Percentiles rank a stretch among this genome's conserved stretches.
Conservation (phyloP, 169 alveolate species). For the Plasmodium ovale region DNA sequence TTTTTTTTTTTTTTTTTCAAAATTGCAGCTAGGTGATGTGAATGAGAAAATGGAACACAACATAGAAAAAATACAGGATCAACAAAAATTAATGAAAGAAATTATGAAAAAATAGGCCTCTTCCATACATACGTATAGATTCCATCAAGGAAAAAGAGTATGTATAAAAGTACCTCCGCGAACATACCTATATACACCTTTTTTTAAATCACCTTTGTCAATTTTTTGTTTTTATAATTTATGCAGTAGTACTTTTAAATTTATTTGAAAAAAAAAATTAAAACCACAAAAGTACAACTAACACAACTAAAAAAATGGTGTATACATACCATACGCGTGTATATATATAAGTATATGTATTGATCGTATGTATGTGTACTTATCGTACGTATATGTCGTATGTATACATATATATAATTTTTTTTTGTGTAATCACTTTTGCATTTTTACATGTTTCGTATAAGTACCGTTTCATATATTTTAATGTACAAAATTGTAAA, state of each 20-base stretch:
- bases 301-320: background rate
- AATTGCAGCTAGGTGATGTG: constrained; percentile 46
- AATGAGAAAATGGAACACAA: constrained; percentile 74
- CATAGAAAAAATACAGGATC: constrained; percentile 75
- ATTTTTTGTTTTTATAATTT: constrained; percentile 22
- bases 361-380: too few species aligned
- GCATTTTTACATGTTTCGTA: constrained; percentile 26
- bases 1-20: background rate
- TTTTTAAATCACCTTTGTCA: background rate
- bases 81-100: constrained; percentile 72
- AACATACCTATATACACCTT: background rate
- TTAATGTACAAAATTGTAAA: constrained; percentile 15
- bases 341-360: too few species aligned
- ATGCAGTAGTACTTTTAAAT: constrained; percentile 13
- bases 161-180: background rate
- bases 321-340: constrained; percentile 7
- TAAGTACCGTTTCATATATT: constrained; percentile 1
- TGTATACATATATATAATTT: constrained; percentile 4
- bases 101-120: constrained; percentile 60
- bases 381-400: too few species aligned
- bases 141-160: background rate
- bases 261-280: constrained; percentile 27
- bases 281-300: constrained; percentile 15
- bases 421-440: constrained; percentile 33
- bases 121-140: constrained; percentile 2